Conservation (phyloP, 2,329 filamentous ascomycete species). For the Paecilomyces dactylethromorphus region DNA sequence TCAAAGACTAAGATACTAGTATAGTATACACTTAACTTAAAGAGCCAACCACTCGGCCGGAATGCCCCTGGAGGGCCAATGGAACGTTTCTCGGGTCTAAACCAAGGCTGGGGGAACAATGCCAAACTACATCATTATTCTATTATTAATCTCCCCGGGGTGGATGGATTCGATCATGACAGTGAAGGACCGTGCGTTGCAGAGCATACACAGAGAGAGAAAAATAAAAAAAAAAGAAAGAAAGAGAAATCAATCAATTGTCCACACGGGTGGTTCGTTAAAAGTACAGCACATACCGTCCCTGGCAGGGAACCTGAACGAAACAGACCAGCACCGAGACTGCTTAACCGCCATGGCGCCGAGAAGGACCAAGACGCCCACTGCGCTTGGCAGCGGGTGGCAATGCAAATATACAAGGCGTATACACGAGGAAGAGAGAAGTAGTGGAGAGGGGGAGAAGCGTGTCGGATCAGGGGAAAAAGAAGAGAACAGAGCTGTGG, state of each 20-base stretch:
- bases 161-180: neutral
- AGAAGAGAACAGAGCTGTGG: constrained; percentile 7
- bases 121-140: neutral
- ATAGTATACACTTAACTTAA: neutral
- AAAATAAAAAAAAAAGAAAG: neutral
- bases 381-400: constrained; percentile 19
- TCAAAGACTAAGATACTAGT: neutral
- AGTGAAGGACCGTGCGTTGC: neutral
- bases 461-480: constrained; percentile 1
- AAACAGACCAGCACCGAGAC: neutral
- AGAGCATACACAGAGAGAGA: neutral
- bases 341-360: constrained; percentile 18
- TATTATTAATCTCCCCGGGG: neutral
- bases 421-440: constrained; percentile 5
- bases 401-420: constrained; percentile 28
- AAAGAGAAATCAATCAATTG: neutral
- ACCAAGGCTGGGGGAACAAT: neutral
- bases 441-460: constrained; percentile 18
- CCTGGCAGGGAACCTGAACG: neutral
- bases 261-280: constrained; percentile 1
- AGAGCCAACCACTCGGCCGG: neutral
- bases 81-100: neutral
- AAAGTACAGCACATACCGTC: constrained; percentile 2
- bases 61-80: neutral
- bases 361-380: constrained; percentile 24